Evolutionary conservation across 2,329 filamentous ascomycete genomes (phyloP).

Genomic region (Periconia sp.): DNA sequence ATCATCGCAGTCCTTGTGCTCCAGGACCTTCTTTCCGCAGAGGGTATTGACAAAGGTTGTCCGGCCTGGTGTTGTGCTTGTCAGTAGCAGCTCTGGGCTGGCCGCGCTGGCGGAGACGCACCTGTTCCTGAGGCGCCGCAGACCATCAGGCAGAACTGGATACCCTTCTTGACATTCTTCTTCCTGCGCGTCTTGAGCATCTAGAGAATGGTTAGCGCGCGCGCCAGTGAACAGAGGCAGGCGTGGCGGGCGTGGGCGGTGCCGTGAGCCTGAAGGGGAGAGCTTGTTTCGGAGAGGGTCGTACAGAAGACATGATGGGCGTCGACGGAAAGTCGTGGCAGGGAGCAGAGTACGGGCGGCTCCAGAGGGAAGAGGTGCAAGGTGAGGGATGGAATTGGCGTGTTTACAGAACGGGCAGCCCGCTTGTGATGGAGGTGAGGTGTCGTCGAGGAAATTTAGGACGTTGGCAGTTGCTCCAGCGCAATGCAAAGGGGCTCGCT

Average conservation of each 20-base stretch:
- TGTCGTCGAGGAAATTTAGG: slow-evolving; percentile 48
- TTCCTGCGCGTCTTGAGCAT: slow-evolving; percentile 92
- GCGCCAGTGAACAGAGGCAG: slow-evolving; percentile 21
- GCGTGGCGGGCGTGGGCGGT: slow-evolving; percentile 20
- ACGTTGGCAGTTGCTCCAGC: slow-evolving; percentile 46
- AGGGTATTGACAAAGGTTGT: slow-evolving; percentile 99
- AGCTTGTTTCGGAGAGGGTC: slow-evolving; percentile 29
- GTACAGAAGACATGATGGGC: slow-evolving; percentile 47
- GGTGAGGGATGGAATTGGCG: slow-evolving; percentile 26
- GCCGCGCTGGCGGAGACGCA: slow-evolving; percentile 55
- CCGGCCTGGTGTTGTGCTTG: slow-evolving; percentile 66
- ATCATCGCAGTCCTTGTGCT: slow-evolving; percentile 93
- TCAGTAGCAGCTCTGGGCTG: slow-evolving; percentile 10
- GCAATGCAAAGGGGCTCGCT: slow-evolving; percentile 50
- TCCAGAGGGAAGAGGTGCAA: slow-evolving; percentile 28
- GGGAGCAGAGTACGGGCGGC: slow-evolving; percentile 19
- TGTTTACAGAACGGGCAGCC: slow-evolving; percentile 19
- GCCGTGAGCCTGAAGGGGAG: slow-evolving; percentile 28
- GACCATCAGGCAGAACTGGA: slow-evolving; percentile 99
- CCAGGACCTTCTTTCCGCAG: slow-evolving; percentile 90
- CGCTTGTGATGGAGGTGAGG: slow-evolving; percentile 36
- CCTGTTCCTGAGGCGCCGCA: slow-evolving; percentile 98
- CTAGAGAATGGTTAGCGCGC: slow-evolving; percentile 36
- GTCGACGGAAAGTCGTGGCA: slow-evolving; percentile 25
- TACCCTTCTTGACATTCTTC: slow-evolving; percentile 99